Percentiles rank a stretch among this genome's conserved stretches.
These are phyloP conservation scores for Tetraselmis striata DNA, from an alignment of 139 green algal genomes.

Conservation along the genomic window DNA sequence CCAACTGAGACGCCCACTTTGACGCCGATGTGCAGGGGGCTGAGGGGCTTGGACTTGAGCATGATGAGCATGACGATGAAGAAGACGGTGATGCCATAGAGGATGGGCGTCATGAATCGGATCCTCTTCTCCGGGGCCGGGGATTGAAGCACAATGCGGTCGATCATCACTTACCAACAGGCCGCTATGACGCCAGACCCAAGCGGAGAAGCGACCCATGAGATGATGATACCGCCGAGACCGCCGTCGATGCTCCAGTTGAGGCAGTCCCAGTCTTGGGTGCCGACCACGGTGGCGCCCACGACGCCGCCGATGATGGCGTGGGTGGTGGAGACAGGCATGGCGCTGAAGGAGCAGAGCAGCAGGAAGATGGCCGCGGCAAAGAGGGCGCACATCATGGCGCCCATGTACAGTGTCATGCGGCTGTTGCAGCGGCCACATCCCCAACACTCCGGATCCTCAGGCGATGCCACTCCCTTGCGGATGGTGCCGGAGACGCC, in stretches of 20 bases:
- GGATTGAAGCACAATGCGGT: conserved; percentile 5
- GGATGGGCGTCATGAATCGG: neutral
- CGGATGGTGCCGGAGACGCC: conserved; percentile 28
- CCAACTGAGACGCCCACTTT: neutral
- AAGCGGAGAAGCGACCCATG: conserved; percentile 15
- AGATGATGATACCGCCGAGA: conserved; percentile 12
- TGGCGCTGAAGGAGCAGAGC: conserved; percentile 24
- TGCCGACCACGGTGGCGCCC: conserved; percentile 9
- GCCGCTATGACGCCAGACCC: conserved; percentile 14
- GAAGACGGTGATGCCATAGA: neutral
- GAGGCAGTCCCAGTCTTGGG: conserved; percentile 4
- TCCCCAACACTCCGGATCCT: conserved; percentile 17
- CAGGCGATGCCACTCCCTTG: conserved; percentile 13
- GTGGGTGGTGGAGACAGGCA: conserved; percentile 46
- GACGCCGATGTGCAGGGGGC: neutral
- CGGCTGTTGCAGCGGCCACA: conserved; percentile 19
- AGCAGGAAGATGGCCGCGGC: conserved; percentile 36
- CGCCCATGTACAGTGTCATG: conserved; percentile 34
- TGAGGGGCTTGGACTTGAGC: conserved; percentile 8
- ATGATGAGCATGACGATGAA: conserved; percentile 12
- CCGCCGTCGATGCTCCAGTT: conserved; percentile 14
- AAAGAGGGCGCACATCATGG: conserved; percentile 34
- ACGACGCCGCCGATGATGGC: conserved; percentile 27
- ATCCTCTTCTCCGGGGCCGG: neutral
- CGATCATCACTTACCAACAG: conserved; percentile 8